Conservation (phyloP, 306 rosid species). For the Biancaea sappan region DNA sequence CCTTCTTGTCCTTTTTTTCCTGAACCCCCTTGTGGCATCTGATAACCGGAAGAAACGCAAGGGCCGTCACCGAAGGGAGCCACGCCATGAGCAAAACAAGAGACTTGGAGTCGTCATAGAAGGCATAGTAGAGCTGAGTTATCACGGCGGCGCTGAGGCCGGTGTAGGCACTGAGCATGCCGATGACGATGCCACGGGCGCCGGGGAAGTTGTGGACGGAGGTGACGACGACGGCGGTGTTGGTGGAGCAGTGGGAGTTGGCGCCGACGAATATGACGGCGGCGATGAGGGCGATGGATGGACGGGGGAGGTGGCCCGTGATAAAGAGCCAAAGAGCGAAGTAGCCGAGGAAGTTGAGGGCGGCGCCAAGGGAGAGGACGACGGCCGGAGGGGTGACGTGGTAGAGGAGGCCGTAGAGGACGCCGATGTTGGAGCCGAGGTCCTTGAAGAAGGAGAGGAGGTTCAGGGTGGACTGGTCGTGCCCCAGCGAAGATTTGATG, state of each 20-base stretch:
- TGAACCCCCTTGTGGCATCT: conserved; percentile 37
- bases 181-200: conserved; percentile 41
- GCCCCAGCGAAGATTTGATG: conserved; percentile 42
- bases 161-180: conserved; percentile 39
- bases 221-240: conserved; percentile 47
- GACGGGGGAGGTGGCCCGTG: conserved; percentile 38
- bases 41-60: conserved; percentile 49
- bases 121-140: conserved; percentile 49
- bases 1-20: conserved; percentile 46
- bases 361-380: conserved; percentile 42
- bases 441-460: conserved; percentile 47
- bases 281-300: conserved; percentile 48
- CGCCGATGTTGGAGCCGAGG: conserved; percentile 45
- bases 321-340: neutral
- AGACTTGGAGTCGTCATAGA: conserved; percentile 56
- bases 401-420: conserved; percentile 45
- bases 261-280: conserved; percentile 46
- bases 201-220: conserved; percentile 51
- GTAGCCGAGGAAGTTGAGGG: neutral
- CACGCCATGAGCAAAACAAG: conserved; percentile 65
- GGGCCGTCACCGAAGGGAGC: conserved; percentile 62
- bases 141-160: conserved; percentile 46
- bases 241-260: conserved; percentile 37
- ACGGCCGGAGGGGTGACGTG: conserved; percentile 51
- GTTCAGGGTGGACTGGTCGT: conserved; percentile 48